Evolutionary conservation across 345 rosid genomes (phyloP), one percentile per base, ranked within the genome.

Genomic region (Mangifera indica): DNA sequence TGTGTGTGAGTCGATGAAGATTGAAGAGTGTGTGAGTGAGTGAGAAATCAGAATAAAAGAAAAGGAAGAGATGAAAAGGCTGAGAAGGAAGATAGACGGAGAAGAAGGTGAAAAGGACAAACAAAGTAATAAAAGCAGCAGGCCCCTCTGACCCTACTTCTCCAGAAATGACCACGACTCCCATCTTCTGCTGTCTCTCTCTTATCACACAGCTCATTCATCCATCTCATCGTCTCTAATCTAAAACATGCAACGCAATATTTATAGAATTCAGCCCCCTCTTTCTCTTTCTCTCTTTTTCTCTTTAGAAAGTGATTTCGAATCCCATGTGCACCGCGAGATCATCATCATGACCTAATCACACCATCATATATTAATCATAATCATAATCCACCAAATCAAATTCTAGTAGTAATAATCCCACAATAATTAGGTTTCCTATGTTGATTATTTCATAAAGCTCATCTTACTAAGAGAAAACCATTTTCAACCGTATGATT

Each of bases 81-180:
- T 21, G 15, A 61, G 70, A 49, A 26, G 74, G 52, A 42, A 54
- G 66, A 60, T 65, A 68, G 71, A 44, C 12, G 76, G 70, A 48
- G 68, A 62, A 69, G 71, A 62, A 69, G 71, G 21, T 60, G 63
- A 77, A 83, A 76, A 79, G 78, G 84, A 81, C 87, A 87, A 87
- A 78, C 42, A 77, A 68, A 69, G 83, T 64, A 81, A 75, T 81
- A 75, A 85, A 85, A 81, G 84, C 29, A 60, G 77, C 69, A 73
- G 71, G 73, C 63, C 70, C 80, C 54, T 14, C 76, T 64, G 71
- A 65, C 78, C 77, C 82, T 72, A 77, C 78, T 26, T 67, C 75
- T 73, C 66, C 74, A 53, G 59, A 70, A 52, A 71, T 70, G 74
- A 74, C 76, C 75, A 72, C 74, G 72, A 74, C 51, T 51, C 77